phyloP scores from a whole-genome alignment of 2,329 filamentous ascomycete genomes.

The Seiridium unicorne region DNA sequence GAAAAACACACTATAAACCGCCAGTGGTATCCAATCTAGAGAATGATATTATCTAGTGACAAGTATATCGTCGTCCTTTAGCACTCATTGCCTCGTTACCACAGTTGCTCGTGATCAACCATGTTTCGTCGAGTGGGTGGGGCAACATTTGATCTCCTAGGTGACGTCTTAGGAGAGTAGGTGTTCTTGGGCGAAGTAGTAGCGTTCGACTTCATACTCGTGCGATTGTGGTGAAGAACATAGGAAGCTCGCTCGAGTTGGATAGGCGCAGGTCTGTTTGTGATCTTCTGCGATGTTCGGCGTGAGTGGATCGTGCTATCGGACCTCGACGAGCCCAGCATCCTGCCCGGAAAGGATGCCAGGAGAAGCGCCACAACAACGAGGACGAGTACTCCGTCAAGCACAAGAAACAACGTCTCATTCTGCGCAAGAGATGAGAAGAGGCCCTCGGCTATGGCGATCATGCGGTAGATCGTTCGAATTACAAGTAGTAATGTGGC shows the following conservation, averaged over 20 bases:
- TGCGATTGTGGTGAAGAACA: slow-evolving; percentile 15
- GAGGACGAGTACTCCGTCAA: slow-evolving; percentile 25
- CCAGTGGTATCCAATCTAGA: too few relatives aligned
- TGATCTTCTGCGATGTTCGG: slow-evolving; percentile 14
- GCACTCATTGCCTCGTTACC: slow-evolving; percentile 17
- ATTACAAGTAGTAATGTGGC: slow-evolving; percentile 18
- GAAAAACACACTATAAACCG: neutral
- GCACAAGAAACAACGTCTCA: slow-evolving; percentile 22
- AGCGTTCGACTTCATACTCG: slow-evolving; percentile 14
- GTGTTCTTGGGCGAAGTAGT: slow-evolving; percentile 11
- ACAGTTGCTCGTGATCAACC: slow-evolving; percentile 28
- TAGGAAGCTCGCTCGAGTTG: slow-evolving; percentile 15
- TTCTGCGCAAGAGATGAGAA: slow-evolving; percentile 19
- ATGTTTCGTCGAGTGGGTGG: slow-evolving; percentile 15
- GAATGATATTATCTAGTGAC: too few relatives aligned
- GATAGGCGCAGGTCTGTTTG: slow-evolving; percentile 14
- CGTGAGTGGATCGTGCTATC: slow-evolving; percentile 10
- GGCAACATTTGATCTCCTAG: neutral
- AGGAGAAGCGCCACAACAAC: slow-evolving; percentile 18
- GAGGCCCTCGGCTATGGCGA: slow-evolving; percentile 22
- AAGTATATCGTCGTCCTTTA: too few relatives aligned
- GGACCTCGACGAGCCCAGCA: slow-evolving; percentile 17
- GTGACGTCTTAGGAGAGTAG: neutral
- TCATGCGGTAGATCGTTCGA: slow-evolving; percentile 24
- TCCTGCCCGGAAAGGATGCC: slow-evolving; percentile 23